Percentiles rank a stretch among this genome's conserved stretches.
Evolutionary conservation across 805 yeast genomes (phyloP).

Genomic region (Candida hispaniensis): DNA sequence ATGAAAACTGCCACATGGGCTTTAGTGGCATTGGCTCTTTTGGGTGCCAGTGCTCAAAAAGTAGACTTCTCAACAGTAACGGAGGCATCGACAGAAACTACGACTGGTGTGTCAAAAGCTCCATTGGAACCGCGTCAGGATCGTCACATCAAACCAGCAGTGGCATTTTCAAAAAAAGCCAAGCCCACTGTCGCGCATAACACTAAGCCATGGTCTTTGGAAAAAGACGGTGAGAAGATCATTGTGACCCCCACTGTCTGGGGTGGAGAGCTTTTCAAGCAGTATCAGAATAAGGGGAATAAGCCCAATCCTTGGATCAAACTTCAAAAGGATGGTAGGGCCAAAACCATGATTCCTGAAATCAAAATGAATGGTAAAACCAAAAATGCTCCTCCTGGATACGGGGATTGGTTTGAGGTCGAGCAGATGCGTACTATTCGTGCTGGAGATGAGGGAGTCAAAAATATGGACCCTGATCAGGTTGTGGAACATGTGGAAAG

Average conservation of each 20-base stretch:
- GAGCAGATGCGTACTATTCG: slow-evolving; percentile 46
- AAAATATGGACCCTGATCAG: slow-evolving; percentile 7
- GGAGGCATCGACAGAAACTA: too few species aligned
- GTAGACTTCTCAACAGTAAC: too few species aligned
- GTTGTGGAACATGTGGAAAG: slow-evolving; percentile 43
- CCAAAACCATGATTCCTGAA: slow-evolving; percentile 70
- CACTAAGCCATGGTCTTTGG: slow-evolving; percentile 12
- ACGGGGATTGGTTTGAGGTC: slow-evolving; percentile 67
- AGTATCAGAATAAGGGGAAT: slow-evolving; percentile 37
- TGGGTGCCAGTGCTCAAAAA: too few species aligned
- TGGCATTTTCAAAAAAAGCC: slow-evolving; percentile 13
- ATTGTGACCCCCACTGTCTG: slow-evolving; percentile 53
- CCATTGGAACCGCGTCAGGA: slow-evolving; percentile 14
- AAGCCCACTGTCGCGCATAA: slow-evolving; percentile 6
- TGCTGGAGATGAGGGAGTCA: slow-evolving; percentile 48
- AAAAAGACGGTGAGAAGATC: slow-evolving; percentile 7
- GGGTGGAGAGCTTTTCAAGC: slow-evolving; percentile 52
- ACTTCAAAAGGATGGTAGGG: slow-evolving; percentile 63
- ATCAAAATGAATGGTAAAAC: slow-evolving; percentile 55
- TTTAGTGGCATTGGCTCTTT: too few species aligned
- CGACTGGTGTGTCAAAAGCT: slow-evolving; percentile 8
- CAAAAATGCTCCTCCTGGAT: slow-evolving; percentile 56
- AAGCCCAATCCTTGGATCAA: slow-evolving; percentile 76
- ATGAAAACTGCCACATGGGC: too few species aligned
- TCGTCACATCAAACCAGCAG: slow-evolving; percentile 7